phyloP scores from a whole-genome alignment of 495 filamentous ascomycete genomes.

The Trichoderma orchidacearum region DNA sequence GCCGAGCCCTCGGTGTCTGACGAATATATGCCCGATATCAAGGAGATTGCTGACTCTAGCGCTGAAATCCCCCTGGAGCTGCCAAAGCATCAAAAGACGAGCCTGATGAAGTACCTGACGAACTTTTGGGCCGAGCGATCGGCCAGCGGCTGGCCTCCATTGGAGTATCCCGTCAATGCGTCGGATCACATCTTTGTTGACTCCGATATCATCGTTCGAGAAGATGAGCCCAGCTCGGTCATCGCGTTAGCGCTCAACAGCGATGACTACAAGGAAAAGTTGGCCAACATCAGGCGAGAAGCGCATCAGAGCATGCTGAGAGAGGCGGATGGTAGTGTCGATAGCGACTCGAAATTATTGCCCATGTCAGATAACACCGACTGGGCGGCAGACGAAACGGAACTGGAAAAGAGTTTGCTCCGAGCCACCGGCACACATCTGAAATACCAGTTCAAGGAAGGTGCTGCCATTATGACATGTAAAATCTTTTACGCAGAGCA shows the following conservation, averaged over 20 bases:
- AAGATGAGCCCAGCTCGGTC: constrained; percentile 93
- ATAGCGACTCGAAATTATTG: not conserved
- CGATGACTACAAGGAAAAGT: constrained; percentile 68
- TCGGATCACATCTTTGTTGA: constrained; percentile 94
- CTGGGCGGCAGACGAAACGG: constrained; percentile 27
- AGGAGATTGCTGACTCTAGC: constrained; percentile 46
- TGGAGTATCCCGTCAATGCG: constrained; percentile 83
- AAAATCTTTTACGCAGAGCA: constrained; percentile 98
- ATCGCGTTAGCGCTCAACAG: constrained; percentile 86
- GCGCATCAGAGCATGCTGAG: constrained; percentile 21
- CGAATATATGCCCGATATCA: constrained; percentile 38
- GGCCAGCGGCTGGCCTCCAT: constrained; percentile 84
- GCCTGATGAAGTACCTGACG: constrained; percentile 83
- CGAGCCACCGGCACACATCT: constrained; percentile 78
- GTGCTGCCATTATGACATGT: constrained; percentile 85
- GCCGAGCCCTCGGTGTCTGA: constrained; percentile 50
- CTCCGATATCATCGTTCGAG: constrained; percentile 92
- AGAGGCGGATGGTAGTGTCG: constrained; percentile 8
- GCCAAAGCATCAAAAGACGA: constrained; percentile 80
- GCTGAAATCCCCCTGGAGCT: constrained; percentile 58
- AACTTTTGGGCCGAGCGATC: constrained; percentile 98
- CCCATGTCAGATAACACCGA: constrained; percentile 7
- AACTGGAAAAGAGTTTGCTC: constrained; percentile 65
- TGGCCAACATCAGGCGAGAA: constrained; percentile 53
- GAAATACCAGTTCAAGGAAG: constrained; percentile 87